Conservation (phyloP, 2,329 filamentous ascomycete species). For the Zasmidium angulare region DNA sequence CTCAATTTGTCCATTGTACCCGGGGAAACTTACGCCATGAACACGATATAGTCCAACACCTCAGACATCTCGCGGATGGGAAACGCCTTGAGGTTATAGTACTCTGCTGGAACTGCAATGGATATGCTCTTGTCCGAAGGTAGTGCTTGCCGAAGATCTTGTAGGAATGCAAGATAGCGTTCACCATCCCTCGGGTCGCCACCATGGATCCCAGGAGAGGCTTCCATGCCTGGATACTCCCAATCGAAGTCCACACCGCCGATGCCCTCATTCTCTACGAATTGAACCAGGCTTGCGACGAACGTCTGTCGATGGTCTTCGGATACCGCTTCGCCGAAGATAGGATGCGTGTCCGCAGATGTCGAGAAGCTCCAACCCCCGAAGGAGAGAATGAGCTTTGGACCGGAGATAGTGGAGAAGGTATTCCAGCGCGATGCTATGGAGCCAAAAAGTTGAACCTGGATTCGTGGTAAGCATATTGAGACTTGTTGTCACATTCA, state of each 20-base stretch:
- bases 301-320: conserved; percentile 53
- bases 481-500: no score
- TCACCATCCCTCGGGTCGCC: neutral
- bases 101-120: conserved; percentile 32
- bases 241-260: conserved; percentile 45
- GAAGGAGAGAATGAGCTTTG: no score
- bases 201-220: neutral
- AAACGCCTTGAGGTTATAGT: conserved; percentile 32
- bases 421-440: no score
- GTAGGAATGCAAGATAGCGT: conserved; percentile 15
- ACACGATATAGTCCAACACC: conserved; percentile 32
- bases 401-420: no score
- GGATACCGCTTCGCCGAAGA: conserved; percentile 40
- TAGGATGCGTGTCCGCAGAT: conserved; percentile 30
- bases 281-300: conserved; percentile 60
- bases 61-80: conserved; percentile 26
- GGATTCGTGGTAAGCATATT: no score
- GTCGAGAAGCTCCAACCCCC: conserved; percentile 24
- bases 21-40: conserved; percentile 39
- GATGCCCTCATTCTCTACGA: conserved; percentile 76
- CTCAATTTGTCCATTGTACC: no score
- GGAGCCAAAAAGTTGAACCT: no score
- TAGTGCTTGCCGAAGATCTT: neutral
- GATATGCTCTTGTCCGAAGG: conserved; percentile 23
- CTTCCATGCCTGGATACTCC: conserved; percentile 29